These are phyloP conservation scores for Calonectria honghensis DNA, from an alignment of 2,329 filamentous ascomycete species.

Conservation along the genomic window DNA sequence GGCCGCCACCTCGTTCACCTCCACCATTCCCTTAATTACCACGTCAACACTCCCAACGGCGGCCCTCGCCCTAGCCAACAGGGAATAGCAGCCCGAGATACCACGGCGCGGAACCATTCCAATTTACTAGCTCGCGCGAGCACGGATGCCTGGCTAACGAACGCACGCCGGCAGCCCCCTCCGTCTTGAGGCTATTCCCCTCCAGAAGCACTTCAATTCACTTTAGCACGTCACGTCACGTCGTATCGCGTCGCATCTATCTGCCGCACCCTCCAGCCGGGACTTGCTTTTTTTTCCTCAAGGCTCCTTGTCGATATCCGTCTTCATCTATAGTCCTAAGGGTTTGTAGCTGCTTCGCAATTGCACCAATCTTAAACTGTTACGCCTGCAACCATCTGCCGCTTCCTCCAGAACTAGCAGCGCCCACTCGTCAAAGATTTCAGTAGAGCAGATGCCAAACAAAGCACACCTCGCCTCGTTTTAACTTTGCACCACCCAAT, in stretches of 20 bases:
- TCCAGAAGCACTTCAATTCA: slow-evolving; percentile 17
- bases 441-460: slow-evolving; percentile 33
- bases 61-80: slow-evolving; percentile 7
- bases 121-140: slow-evolving; percentile 16
- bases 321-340: neutral
- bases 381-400: slow-evolving; percentile 46
- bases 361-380: slow-evolving; percentile 22
- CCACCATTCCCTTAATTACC: slow-evolving; percentile 22
- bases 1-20: slow-evolving; percentile 1
- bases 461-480: slow-evolving; percentile 46
- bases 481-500: slow-evolving; percentile 54
- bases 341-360: neutral
- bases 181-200: slow-evolving; percentile 7
- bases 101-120: slow-evolving; percentile 22
- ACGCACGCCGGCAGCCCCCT: slow-evolving; percentile 7
- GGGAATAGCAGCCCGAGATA: slow-evolving; percentile 17
- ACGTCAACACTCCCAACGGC: slow-evolving; percentile 15
- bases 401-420: slow-evolving; percentile 37
- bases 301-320: slow-evolving; percentile 13
- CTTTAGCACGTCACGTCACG: slow-evolving; percentile 16
- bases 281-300: slow-evolving; percentile 12
- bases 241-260: slow-evolving; percentile 17
- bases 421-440: slow-evolving; percentile 40
- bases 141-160: slow-evolving; percentile 15
- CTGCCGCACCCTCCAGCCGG: neutral